phyloP scores from a whole-genome alignment of 148 eudicot genomes.

The Vaccinium corymbosum region DNA sequence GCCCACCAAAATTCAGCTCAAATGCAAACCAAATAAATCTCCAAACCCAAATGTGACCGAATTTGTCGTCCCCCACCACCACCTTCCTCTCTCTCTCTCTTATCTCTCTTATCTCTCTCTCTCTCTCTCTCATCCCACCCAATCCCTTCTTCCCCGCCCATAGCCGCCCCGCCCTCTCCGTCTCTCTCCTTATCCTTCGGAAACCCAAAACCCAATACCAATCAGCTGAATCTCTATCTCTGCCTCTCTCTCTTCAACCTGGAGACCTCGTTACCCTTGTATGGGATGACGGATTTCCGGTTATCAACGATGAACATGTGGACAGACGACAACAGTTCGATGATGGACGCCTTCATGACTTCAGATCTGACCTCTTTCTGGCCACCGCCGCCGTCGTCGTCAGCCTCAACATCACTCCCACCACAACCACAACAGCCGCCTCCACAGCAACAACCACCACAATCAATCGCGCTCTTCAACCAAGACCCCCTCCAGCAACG shows the following conservation, averaged over 20 bases:
- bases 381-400: constrained; percentile 30
- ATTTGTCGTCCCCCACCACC: neutral
- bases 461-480: constrained; percentile 18
- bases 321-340: constrained; percentile 34
- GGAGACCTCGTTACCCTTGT: constrained; percentile 9
- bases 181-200: neutral
- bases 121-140: neutral
- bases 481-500: constrained; percentile 74
- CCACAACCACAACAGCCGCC: constrained; percentile 11
- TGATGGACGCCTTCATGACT: constrained; percentile 47
- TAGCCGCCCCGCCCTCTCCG: neutral
- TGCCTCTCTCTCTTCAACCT: neutral
- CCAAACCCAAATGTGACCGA: constrained; percentile 8
- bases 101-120: neutral
- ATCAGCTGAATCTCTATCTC: neutral
- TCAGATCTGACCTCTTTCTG: constrained; percentile 35
- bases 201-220: neutral
- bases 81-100: neutral
- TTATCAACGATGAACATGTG: constrained; percentile 34
- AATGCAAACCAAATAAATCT: constrained; percentile 12
- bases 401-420: constrained; percentile 3
- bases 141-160: constrained; percentile 1
- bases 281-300: constrained; percentile 37
- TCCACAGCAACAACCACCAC: neutral
- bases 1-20: constrained; percentile 5